Evolutionary conservation across 1,139 yeast genomes (phyloP).

Genomic region (Wickerhamomyces sp.): DNA sequence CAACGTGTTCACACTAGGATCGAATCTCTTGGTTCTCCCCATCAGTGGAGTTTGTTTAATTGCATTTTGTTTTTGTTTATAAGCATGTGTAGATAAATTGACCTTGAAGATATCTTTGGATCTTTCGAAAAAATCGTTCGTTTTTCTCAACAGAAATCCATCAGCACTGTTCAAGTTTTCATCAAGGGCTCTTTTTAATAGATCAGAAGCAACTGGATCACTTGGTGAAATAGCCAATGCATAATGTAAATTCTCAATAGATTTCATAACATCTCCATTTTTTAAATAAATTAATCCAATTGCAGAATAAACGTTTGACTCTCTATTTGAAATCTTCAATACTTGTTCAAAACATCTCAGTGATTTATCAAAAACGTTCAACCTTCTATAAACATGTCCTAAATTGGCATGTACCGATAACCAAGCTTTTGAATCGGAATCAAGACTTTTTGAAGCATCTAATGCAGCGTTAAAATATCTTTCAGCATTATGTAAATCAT

Average conservation of each 20-base stretch:
- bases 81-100: conserved; percentile 9
- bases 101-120: conserved; percentile 10
- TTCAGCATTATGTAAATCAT: conserved; percentile 66
- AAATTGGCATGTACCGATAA: conserved; percentile 81
- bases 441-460: conserved; percentile 60
- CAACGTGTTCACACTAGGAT: conserved; percentile 13
- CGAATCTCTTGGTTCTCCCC: conserved; percentile 19
- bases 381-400: conserved; percentile 83
- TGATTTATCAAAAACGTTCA: conserved; percentile 60
- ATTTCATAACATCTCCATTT: conserved; percentile 55
- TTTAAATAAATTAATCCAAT: conserved; percentile 80
- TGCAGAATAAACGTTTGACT: conserved; percentile 74
- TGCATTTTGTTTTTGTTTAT: conserved; percentile 8
- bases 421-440: conserved; percentile 82
- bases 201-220: conserved; percentile 81
- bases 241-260: conserved; percentile 73
- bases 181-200: conserved; percentile 76
- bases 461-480: conserved; percentile 67
- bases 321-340: conserved; percentile 61
- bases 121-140: conserved; percentile 12
- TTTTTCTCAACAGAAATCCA: neutral
- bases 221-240: conserved; percentile 77
- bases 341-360: conserved; percentile 75
- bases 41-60: conserved; percentile 25
- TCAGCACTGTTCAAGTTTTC: conserved; percentile 36